Evolutionary conservation across 331 rosid genomes (phyloP), one percentile per base, ranked within the genome.

Genomic region (Pyracantha coccinea): DNA sequence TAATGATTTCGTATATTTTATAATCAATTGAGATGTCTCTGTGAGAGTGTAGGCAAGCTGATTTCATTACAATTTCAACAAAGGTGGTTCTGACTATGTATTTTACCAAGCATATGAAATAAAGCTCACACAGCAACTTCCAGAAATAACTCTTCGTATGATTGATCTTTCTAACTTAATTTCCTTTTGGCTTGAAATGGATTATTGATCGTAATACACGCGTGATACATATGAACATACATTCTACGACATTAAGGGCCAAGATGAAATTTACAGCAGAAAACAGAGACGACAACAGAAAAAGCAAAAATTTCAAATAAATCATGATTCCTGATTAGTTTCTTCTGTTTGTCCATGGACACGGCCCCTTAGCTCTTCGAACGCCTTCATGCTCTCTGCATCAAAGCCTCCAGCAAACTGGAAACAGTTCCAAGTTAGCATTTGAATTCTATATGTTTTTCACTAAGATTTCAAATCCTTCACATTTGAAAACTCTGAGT

Each of bases 361-460:
- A 54, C 94, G 94, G 78, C 83, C 86, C 77, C 97, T 86, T 55
- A 93, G 87, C 35, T 91, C 96, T 85, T 93, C 98, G 20, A 93
- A 93, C 31, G 96, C 96, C 83, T 89, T 93, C 98, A 93, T 91
- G 86, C 96, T 93, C 76, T 93, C 98, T 70, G 93, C 86, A 31
- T 91, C 97, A 55, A 89, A 91, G 31, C 98, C 98, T 71, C 96
- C 98, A 1, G 98, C 97, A 84, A 93, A 93, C 98, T 93, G 91
- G 32, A 73, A 81, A 88, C 29, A 54, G 68, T 68, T 83, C 41
- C 66, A 14, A 69, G 54, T 75, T 73, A 72, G 72, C 59, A 66
- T 35, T 52, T 76, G 14, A 60, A 7, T 60, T 25, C 13, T 6
- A 33, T 23, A 1, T 20, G 11, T 50, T 13, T 65, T 57, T 31